Conservation (phyloP, 305 asterid species). For the Ruellia speciosa region DNA sequence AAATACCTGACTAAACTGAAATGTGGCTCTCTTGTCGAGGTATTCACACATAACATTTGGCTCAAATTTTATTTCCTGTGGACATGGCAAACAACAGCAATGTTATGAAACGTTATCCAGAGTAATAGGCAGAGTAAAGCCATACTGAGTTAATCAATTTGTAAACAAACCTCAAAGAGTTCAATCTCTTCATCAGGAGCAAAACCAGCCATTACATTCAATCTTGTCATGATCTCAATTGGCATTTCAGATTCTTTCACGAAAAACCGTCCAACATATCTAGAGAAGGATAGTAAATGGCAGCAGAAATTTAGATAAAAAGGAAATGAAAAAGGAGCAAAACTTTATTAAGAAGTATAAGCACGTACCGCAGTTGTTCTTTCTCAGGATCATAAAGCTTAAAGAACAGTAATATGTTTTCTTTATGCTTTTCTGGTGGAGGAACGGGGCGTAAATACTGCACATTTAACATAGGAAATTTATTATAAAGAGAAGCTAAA, state of each 20-base stretch:
- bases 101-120: too few species aligned
- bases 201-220: slow-evolving; percentile 85
- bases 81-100: slow-evolving; percentile 21
- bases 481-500: slow-evolving; percentile 7
- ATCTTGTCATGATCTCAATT: slow-evolving; percentile 52
- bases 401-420: slow-evolving; percentile 84
- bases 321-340: not conserved
- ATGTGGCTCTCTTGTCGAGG: slow-evolving; percentile 65
- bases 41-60: slow-evolving; percentile 94
- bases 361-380: slow-evolving; percentile 78
- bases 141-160: not conserved
- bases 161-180: slow-evolving; percentile 68
- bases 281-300: slow-evolving; percentile 24
- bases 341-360: not conserved
- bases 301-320: slow-evolving; percentile 2
- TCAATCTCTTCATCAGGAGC: slow-evolving; percentile 84
- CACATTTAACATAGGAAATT: slow-evolving; percentile 13
- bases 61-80: slow-evolving; percentile 88
- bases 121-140: slow-evolving; percentile 2
- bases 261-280: slow-evolving; percentile 80
- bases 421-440: slow-evolving; percentile 77
- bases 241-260: slow-evolving; percentile 76
- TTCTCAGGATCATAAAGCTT: slow-evolving; percentile 82
- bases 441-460: slow-evolving; percentile 59
- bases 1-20: slow-evolving; percentile 71